These are phyloP conservation scores for Candida nanaspora DNA, from an alignment of 805 yeast species.

Conservation along the genomic window DNA sequence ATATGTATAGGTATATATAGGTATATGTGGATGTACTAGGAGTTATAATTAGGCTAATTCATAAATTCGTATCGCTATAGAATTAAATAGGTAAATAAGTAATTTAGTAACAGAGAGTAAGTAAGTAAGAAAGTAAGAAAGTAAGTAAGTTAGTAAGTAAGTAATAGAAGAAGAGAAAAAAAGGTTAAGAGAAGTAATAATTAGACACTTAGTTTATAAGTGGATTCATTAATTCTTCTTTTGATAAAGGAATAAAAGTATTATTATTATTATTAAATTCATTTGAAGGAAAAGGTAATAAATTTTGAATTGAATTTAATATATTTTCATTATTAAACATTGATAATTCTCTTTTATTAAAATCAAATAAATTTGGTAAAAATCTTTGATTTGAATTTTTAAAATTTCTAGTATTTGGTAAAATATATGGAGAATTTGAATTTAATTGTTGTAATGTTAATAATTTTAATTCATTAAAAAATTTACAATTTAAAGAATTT, in stretches of 20 bases:
- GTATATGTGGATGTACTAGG: neutral
- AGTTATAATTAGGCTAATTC: neutral
- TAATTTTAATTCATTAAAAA: constrained; percentile 47
- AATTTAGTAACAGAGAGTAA: neutral
- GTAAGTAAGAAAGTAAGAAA: neutral
- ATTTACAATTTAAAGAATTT: constrained; percentile 42
- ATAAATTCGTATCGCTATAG: neutral
- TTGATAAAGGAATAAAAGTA: constrained; percentile 27
- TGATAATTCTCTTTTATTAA: constrained; percentile 43
- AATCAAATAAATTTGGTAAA: constrained; percentile 34
- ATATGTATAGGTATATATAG: too few relatives aligned
- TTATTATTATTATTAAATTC: constrained; percentile 5
- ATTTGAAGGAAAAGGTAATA: constrained; percentile 39
- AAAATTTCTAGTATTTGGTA: constrained; percentile 31
- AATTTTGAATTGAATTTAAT: constrained; percentile 29
- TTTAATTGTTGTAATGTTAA: constrained; percentile 9
- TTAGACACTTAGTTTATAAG: constrained; percentile 6
- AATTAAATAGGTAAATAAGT: neutral
- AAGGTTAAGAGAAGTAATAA: neutral
- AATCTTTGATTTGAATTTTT: constrained; percentile 6
- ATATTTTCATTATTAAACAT: constrained; percentile 17
- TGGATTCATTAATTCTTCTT: constrained; percentile 28
- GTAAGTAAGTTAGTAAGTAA: neutral
- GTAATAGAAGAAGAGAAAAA: neutral
- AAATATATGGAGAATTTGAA: constrained; percentile 3